Evolutionary conservation across 257 asterid genomes (phyloP), one percentile per base, ranked within the genome.

Genomic region (Catharanthus roseus): DNA sequence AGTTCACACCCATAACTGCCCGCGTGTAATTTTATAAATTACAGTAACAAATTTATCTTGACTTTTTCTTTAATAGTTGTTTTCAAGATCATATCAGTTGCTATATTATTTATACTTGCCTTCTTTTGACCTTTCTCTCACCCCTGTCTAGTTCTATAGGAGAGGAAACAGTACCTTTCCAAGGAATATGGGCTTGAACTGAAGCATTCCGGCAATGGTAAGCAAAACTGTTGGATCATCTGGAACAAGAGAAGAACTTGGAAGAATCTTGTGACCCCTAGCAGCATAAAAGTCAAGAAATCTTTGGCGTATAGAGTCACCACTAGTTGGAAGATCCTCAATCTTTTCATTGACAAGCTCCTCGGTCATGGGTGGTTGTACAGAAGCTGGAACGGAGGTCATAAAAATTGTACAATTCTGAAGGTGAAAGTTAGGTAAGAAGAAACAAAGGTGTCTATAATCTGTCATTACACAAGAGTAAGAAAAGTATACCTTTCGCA

Each of bases 171-270:
- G 28, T 7, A 90, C 98, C 98, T 93, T 90, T 80, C 97, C 98
- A 1, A 90, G 97, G 85, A 93, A 93, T 65, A 93, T 86, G 47
- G 97, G 97, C 83, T 93, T 93, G 92, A 93, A 93, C 86, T 85
- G 98, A 79, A 93, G 97, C 97, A 93, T 93, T 76, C 97, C 98
- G 56, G 98, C 98, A 68, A 93, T 93, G 38, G 98, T 93, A 68
- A 93, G 84, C 72, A 93, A 83, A 84, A 93, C 97, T 1, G 98
- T 93, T 7, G 96, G 97, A 81, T 93, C 98, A 73, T 93, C 98
- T 21, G 98, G 98, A 26, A 93, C 98, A 69, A 93, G 96, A 60
- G 98, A 93, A 69, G 98, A 72, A 80, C 98, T 89, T 33, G 98
- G 97, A 80, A 93, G 97, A 74, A 90, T 78, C 77, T 84, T 86